Evolutionary conservation across 192 early-diverging fungal genomes (phyloP).

Genomic region (Entomortierella lignicola): DNA sequence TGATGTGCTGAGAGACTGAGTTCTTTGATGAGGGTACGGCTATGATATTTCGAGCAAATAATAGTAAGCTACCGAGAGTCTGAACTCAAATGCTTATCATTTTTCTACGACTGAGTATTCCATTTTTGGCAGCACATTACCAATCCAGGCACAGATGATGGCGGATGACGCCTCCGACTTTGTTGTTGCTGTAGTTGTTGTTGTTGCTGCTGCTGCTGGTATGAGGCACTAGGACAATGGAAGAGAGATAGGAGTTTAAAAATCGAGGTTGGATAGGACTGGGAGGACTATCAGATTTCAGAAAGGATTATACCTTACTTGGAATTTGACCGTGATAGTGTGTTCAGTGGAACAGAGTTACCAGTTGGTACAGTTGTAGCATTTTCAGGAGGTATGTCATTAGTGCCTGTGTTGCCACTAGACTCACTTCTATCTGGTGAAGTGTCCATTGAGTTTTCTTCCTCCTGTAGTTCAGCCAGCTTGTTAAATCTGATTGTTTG

Average conservation of each 20-base stretch:
- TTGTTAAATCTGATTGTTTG: not conserved
- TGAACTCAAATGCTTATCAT: too few relatives aligned
- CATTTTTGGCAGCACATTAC: slow-evolving; percentile 1
- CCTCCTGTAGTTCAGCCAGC: not conserved
- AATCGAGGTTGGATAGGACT: too few relatives aligned
- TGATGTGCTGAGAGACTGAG: slow-evolving; percentile 16
- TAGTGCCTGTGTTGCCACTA: not conserved
- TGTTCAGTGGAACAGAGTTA: too few relatives aligned
- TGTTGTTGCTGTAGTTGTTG: slow-evolving; percentile 6
- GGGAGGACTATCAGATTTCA: too few relatives aligned
- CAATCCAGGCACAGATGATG: slow-evolving; percentile 16
- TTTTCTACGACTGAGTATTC: not conserved
- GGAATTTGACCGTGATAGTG: too few relatives aligned
- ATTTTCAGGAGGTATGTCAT: not conserved
- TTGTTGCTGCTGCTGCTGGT: not conserved
- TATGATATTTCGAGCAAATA: not conserved
- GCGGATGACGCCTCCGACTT: slow-evolving; percentile 23
- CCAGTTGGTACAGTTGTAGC: not conserved
- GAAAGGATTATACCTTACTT: too few relatives aligned
- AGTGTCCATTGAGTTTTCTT: not conserved
- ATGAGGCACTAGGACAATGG: not conserved
- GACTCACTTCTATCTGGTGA: not conserved
- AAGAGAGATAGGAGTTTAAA: not conserved
- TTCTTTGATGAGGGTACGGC: slow-evolving; percentile 40
- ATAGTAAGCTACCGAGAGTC: too few relatives aligned